These are phyloP conservation scores for Cryoendolithus antarcticus DNA, from an alignment of 2,329 filamentous ascomycete genomes.

Conservation along the genomic window DNA sequence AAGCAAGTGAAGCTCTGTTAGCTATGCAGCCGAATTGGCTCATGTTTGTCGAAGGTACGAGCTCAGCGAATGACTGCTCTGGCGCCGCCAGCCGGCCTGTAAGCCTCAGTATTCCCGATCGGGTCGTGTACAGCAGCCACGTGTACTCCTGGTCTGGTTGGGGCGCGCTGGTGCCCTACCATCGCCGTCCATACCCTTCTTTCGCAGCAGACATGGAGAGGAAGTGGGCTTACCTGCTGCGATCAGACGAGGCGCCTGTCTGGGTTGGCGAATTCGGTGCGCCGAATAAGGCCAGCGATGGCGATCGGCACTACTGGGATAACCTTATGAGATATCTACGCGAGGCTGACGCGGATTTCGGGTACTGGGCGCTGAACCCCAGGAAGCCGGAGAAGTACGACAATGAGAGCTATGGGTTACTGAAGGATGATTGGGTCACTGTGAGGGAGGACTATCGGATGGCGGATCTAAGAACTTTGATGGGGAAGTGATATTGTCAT, in stretches of 20 bases:
- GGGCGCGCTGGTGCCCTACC: conserved; percentile 45
- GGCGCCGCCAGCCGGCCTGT: conserved; percentile 41
- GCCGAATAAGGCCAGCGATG: conserved; percentile 39
- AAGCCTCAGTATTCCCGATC: conserved; percentile 22
- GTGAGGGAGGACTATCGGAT: conserved; percentile 13
- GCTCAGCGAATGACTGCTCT: conserved; percentile 53
- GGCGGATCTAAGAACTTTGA: conserved; percentile 13
- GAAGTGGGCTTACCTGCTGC: conserved; percentile 53
- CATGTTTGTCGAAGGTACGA: conserved; percentile 55
- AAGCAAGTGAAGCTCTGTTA: conserved; percentile 49
- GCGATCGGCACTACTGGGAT: conserved; percentile 53
- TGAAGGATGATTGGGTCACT: conserved; percentile 53
- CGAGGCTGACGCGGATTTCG: conserved; percentile 41
- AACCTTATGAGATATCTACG: conserved; percentile 50
- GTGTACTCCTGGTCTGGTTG: conserved; percentile 61
- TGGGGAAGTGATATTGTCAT: conserved; percentile 8
- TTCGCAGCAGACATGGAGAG: conserved; percentile 50
- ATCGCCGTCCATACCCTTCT: conserved; percentile 48
- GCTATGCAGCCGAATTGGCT: conserved; percentile 51
- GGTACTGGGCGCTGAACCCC: conserved; percentile 59
- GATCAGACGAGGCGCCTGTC: conserved; percentile 45
- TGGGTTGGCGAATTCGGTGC: conserved; percentile 59
- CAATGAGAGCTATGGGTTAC: conserved; percentile 48
- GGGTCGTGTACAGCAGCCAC: conserved; percentile 55
- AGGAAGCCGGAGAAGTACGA: conserved; percentile 47